These are phyloP conservation scores for Cercophora newfieldiana DNA, from an alignment of 495 filamentous ascomycete species.

Conservation along the genomic window DNA sequence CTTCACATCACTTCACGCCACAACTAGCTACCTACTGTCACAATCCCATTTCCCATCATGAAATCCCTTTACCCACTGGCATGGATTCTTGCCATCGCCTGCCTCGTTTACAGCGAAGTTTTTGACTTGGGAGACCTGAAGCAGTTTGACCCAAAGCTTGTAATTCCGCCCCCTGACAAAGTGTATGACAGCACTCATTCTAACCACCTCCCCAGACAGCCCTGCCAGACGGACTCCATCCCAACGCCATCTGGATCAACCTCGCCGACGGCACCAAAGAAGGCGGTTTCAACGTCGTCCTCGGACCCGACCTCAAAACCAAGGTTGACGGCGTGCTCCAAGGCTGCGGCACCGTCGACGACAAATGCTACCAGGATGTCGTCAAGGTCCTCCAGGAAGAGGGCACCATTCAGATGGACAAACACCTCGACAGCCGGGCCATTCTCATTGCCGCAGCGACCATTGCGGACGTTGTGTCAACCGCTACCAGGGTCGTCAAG, in stretches of 20 bases:
- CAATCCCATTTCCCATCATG: too few species aligned
- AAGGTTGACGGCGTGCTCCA: slow-evolving; percentile 12
- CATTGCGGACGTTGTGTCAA: neutral
- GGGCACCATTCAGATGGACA: slow-evolving; percentile 7
- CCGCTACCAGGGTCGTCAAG: neutral
- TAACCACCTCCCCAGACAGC: neutral
- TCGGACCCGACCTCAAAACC: slow-evolving; percentile 5
- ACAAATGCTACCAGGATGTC: slow-evolving; percentile 11
- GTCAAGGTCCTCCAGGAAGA: slow-evolving; percentile 5
- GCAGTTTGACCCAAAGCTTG: slow-evolving; percentile 13
- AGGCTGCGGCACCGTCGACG: neutral
- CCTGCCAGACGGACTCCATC: slow-evolving; percentile 2
- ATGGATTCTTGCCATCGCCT: neutral
- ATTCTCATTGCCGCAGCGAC: neutral
- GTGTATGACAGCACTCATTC: neutral
- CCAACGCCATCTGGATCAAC: slow-evolving; percentile 7
- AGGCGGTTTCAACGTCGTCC: slow-evolving; percentile 3
- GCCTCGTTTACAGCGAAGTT: neutral
- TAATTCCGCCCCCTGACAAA: neutral
- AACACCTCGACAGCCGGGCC: slow-evolving; percentile 3
- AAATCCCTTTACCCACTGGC: slow-evolving; percentile 5
- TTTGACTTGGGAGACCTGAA: slow-evolving; percentile 7
- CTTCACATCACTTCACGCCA: neutral
- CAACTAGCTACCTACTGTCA: too few species aligned
- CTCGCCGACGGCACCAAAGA: neutral